phyloP scores from a whole-genome alignment of 192 early-diverging fungal species.

The Phycomyces blakesleeanus region DNA sequence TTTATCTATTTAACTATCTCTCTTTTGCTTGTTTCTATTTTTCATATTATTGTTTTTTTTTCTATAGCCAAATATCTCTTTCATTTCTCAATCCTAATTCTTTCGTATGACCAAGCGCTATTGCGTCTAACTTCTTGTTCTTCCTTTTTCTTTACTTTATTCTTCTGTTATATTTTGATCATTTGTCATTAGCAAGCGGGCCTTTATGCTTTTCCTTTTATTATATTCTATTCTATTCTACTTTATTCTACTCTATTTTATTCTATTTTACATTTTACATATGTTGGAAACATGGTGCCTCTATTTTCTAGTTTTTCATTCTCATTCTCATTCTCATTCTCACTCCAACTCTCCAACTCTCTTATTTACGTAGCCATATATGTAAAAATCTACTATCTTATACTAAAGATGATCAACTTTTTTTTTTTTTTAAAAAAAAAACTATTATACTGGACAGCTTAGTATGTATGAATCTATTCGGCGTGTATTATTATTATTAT shows the following conservation, averaged over 20 bases:
- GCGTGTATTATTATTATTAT: too few species aligned
- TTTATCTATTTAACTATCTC: too few species aligned
- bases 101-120: neutral
- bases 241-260: neutral
- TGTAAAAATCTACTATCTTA: slow-evolving; percentile 2
- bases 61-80: neutral
- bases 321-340: too few species aligned
- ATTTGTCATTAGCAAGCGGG: neutral
- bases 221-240: neutral
- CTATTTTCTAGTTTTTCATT: too few species aligned
- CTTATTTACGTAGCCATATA: neutral
- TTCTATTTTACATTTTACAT: neutral
- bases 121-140: neutral
- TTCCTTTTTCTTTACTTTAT: neutral
- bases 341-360: too few species aligned
- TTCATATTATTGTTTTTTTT: too few species aligned
- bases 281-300: too few species aligned
- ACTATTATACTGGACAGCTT: too few species aligned
- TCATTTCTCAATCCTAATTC: neutral
- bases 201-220: neutral
- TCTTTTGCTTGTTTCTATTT: too few species aligned
- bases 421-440: too few species aligned
- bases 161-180: neutral
- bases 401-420: neutral
- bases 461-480: too few species aligned